Evolutionary conservation across 73 alveolate species (phyloP), one percentile per base, ranked within the genome.

Genomic region (Paramecium biaurelia): DNA sequence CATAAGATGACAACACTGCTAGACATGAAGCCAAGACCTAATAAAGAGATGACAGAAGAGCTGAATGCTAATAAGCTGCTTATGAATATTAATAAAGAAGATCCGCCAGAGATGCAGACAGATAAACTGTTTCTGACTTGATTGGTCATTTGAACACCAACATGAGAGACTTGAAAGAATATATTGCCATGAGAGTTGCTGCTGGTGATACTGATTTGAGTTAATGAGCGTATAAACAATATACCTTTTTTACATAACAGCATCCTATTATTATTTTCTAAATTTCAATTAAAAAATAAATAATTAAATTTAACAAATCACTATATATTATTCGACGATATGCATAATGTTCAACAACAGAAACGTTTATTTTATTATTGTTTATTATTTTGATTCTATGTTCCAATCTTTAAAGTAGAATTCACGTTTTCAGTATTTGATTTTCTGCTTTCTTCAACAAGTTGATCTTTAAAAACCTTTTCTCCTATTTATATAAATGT

Each of bases 31-130:
- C 92, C 63, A 85, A 85, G 92, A 85, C 92, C 89, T 35, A 57
- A 49, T 85, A 85, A 85, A 85, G 92, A 57, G 92, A 85, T 85
- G 92, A 85, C 92, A 85, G 92, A 85, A 85, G 92, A 85, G 92
- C 92, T 85, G 92, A 85, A 85, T 85, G 92, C 92, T 85, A 85
- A 85, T 24, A 85, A 85, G 92, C 92, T 38, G 92, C 92, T 56
- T 85, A 85, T 35, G 92, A 85, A 23, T 85, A 85, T 0, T 42
- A 85, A 85, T 49, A 85, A 57, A 85, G 92, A 85, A 85, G 92
- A 85, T 28, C 92, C 20, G 92, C 92, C 89, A 85, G 90, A 79
- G 90, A 79, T 79, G 90, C 34, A 5, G 74, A 79, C 76, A 79
- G 90, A 79, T 45, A 79, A 79, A 42, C 56, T 47, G 90, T 79